Conservation (phyloP, 2,329 filamentous ascomycete species). For the Dothideomycetes sp. region DNA sequence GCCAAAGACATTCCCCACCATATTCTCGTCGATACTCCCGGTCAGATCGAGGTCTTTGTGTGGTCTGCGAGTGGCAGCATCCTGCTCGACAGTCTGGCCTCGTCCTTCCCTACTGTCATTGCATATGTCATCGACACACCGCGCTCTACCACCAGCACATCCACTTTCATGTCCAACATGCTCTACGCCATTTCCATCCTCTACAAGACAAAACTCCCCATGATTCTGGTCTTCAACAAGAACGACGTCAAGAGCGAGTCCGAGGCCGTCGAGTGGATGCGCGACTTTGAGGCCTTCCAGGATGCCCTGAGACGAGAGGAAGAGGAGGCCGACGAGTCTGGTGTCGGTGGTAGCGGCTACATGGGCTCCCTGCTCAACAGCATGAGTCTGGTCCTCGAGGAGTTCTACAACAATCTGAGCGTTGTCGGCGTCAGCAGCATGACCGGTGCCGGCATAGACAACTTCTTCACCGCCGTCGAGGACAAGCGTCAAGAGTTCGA, state of each 20-base stretch:
- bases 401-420: slow-evolving; percentile 90
- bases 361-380: slow-evolving; percentile 94
- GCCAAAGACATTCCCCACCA: slow-evolving; percentile 54
- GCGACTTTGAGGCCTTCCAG: slow-evolving; percentile 94
- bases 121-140: slow-evolving; percentile 97
- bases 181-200: slow-evolving; percentile 96
- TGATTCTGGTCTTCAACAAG: slow-evolving; percentile 99
- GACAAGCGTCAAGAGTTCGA: slow-evolving; percentile 83
- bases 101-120: slow-evolving; percentile 90
- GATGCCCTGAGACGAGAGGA: slow-evolving; percentile 68
- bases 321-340: slow-evolving; percentile 57
- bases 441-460: slow-evolving; percentile 81
- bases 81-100: slow-evolving; percentile 81
- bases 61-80: slow-evolving; percentile 96
- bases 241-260: slow-evolving; percentile 91
- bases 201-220: slow-evolving; percentile 96
- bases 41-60: slow-evolving; percentile 97
- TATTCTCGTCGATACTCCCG: slow-evolving; percentile 89
- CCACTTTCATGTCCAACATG: slow-evolving; percentile 99
- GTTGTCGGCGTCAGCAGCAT: slow-evolving; percentile 91
- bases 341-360: slow-evolving; percentile 72
- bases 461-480: slow-evolving; percentile 84
- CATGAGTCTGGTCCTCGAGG: slow-evolving; percentile 94
- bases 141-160: slow-evolving; percentile 75
- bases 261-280: slow-evolving; percentile 96